Conservation (phyloP, 805 yeast genomes). For the Schwanniomyces pseudopolymorphus region DNA sequence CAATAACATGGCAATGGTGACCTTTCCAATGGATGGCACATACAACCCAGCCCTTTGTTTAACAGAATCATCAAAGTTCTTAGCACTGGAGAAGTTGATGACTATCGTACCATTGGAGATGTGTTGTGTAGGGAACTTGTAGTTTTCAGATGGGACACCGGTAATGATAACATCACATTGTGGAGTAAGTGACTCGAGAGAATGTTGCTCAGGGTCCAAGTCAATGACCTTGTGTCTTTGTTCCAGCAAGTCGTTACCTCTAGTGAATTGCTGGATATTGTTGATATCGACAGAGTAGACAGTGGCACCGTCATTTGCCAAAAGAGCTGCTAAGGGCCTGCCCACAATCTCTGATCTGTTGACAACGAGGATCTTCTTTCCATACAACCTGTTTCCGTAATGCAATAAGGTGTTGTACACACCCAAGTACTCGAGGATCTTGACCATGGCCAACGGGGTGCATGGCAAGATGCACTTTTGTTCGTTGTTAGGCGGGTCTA, state of each 20-base stretch:
- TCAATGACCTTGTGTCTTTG: constrained; percentile 75
- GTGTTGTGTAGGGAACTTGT: constrained; percentile 82
- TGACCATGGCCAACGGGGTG: constrained; percentile 93
- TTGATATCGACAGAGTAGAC: constrained; percentile 90
- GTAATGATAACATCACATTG: constrained; percentile 91
- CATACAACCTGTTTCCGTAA: constrained; percentile 90
- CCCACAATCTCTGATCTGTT: constrained; percentile 97
- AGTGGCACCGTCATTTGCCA: constrained; percentile 97
- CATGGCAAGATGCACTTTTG: constrained; percentile 90
- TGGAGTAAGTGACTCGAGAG: constrained; percentile 64
- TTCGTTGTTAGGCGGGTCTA: constrained; percentile 67
- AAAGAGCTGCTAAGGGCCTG: constrained; percentile 89
- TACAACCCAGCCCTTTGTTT: constrained; percentile 86
- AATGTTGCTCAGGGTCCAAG: constrained; percentile 45
- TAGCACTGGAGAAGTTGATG: constrained; percentile 84
- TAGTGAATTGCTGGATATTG: constrained; percentile 85
- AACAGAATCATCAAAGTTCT: constrained; percentile 81
- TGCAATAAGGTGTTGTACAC: constrained; percentile 80
- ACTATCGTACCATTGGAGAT: constrained; percentile 87
- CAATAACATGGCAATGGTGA: constrained; percentile 90
- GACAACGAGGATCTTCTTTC: constrained; percentile 86
- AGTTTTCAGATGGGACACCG: constrained; percentile 84
- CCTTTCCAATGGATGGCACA: constrained; percentile 95
- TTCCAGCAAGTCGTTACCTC: constrained; percentile 87
- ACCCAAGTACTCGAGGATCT: constrained; percentile 85